phyloP scores from a whole-genome alignment of 1,139 yeast species.

The Hyphopichia burtonii region DNA sequence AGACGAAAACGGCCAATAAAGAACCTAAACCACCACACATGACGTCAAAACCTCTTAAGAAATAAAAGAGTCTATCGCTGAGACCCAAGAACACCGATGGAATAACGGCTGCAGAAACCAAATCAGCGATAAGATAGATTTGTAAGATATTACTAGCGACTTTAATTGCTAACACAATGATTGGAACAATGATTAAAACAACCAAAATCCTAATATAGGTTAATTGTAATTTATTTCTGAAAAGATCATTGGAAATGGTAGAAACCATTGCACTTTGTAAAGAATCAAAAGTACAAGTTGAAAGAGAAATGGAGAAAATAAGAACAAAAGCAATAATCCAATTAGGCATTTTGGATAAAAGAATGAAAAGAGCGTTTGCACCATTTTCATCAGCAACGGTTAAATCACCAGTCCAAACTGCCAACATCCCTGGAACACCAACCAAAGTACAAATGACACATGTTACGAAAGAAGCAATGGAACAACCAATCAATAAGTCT shows the following conservation, averaged over 20 bases:
- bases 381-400: constrained; percentile 59
- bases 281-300: constrained; percentile 89
- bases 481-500: constrained; percentile 74
- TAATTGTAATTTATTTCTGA: constrained; percentile 73
- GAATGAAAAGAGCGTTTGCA: constrained; percentile 65
- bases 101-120: constrained; percentile 81
- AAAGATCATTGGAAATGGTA: constrained; percentile 82
- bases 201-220: constrained; percentile 72
- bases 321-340: constrained; percentile 87
- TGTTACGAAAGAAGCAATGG: constrained; percentile 67
- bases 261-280: constrained; percentile 88
- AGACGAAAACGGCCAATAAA: constrained; percentile 72
- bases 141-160: constrained; percentile 81
- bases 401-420: constrained; percentile 85
- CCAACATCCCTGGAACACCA: constrained; percentile 83
- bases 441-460: constrained; percentile 65
- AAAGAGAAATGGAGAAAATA: constrained; percentile 68
- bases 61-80: constrained; percentile 58
- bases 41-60: constrained; percentile 77
- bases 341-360: constrained; percentile 72
- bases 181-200: constrained; percentile 75
- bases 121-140: constrained; percentile 86
- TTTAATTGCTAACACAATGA: constrained; percentile 76
- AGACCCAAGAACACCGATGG: constrained; percentile 86
- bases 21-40: constrained; percentile 85